Base-by-base conservation (phyloP, 2,329 filamentous ascomycete genomes). In the Pseudogymnoascus sp. region DNA sequence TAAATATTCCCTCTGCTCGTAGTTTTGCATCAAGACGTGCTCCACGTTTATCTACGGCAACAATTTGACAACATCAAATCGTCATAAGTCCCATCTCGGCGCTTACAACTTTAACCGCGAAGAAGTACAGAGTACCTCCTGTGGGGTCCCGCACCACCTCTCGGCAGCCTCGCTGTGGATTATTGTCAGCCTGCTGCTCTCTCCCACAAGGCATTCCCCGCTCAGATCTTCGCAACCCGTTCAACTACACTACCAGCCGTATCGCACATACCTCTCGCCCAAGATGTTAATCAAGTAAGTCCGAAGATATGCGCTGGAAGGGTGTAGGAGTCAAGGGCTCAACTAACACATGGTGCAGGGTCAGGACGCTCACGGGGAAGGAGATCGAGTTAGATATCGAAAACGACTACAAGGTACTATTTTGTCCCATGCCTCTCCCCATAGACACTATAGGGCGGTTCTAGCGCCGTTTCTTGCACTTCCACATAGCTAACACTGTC, bases 311-410 rank as follows among this genome's bases (percentile, higher is more conserved):
- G 25, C 39, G 25, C 18, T 45, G 9, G 18, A 9, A 15, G 27
- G 36, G 7, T 2, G 12, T 29, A n/a, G n/a, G 39, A 55, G 29
- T 10, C 48, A 33, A 35, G 29, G 29, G 21, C n/a, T 35, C 48
- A 21, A 36, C 48, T 65, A 35, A 65, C 45, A 37, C 39, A 39
- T n/a, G 35, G 25, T 27, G 6, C 70, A 99, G 93, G 82, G 93
- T 99, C 74, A 89, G 94, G 74, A 99, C 94, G 66, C 87, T 99
- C 67, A 97, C 94, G 67, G 94, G 94, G 73, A 97, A 97, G 82
- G 92, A 99, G 79, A 97, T 97, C 75, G 93, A 97, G 82, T 86
- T 99, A 71, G 92, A 97, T 73, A 96, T 99, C 74, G 94, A 97
- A 80, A 82, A 86, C 60, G 87, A 91, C 72, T 96, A 96, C 83